A percentile compares a stretch with the other conserved stretches of the same genome.
These are phyloP conservation scores for Nicotiana sylvestris DNA, from an alignment of 257 asterid genomes.

Conservation along the genomic window DNA sequence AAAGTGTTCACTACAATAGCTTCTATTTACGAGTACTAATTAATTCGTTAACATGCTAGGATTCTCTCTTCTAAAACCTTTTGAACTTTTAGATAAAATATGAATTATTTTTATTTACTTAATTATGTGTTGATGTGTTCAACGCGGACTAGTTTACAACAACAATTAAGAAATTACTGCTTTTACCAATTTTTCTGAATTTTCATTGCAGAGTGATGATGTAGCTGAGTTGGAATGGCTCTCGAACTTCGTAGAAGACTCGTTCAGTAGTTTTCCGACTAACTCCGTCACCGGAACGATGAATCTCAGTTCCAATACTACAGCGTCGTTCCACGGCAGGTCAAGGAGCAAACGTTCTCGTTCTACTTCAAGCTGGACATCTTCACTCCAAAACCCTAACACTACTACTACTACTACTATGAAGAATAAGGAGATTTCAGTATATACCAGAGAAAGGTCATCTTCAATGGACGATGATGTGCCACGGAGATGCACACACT, in stretches of 20 bases:
- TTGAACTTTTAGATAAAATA: too few species aligned
- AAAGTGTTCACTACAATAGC: not conserved
- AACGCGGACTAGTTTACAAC: not conserved
- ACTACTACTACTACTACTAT: not conserved
- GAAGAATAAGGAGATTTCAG: constrained; percentile 10
- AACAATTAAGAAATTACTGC: not conserved
- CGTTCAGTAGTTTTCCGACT: constrained; percentile 44
- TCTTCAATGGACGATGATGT: constrained; percentile 14
- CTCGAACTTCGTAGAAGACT: constrained; percentile 65
- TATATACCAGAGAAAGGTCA: constrained; percentile 17
- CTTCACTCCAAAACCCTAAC: constrained; percentile 13
- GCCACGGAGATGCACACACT: constrained; percentile 67
- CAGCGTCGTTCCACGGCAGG: constrained; percentile 33
- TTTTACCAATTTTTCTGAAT: not conserved
- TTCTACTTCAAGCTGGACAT: constrained; percentile 21
- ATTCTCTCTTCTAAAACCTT: too few species aligned
- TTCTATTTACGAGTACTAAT: not conserved
- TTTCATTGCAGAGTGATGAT: constrained; percentile 40
- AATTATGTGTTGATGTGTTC: not conserved
- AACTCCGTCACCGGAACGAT: constrained; percentile 29
- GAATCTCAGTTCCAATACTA: constrained; percentile 7
- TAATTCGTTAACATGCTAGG: not conserved
- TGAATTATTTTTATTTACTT: not conserved
- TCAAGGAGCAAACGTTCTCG: constrained; percentile 48
- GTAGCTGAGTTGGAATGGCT: constrained; percentile 80